Base-by-base conservation (phyloP, 768 basidiomycete species). In the Amanita inopinata region DNA sequence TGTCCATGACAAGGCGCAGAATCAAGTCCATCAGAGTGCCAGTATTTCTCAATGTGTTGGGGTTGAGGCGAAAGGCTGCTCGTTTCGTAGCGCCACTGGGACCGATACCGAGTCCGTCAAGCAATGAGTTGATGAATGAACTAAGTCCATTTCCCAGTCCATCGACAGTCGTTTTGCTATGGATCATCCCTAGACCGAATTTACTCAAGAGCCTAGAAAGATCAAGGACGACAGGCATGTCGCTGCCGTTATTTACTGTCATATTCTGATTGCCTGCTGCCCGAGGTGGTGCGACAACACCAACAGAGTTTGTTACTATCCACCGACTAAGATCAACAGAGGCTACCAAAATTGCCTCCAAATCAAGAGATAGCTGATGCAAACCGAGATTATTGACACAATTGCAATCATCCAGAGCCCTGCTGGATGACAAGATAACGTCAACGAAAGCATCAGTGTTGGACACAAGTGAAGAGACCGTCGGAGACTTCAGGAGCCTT, bases 101-200 rank as follows among this genome's bases (percentile, higher is more conserved):
- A 11, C 55, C 58, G 34, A 59, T 50, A 3, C 46, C 51, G 3
- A 60, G 38, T 14, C 32, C 51, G 40, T 56, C 43, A 42, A 58
- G 39, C 18, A 60, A 27, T 7, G 40, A 19, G 35, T 57, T 53
- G 15, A 60, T 46, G 2, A 49, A 36, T n/a, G 25, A 38, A 38
- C 46, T 47, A 14, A 51, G 14, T 2, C 45, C 46, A 11, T 51
- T 33, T 2, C 52, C 54, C 1, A 61, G 43, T 25, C 55, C 54
- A 33, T 48, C 50, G 15, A 56, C 52, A 5, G 34, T 45, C 6
- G 49, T 41, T 4, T 53, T 38, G 11, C 40, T 47, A 12, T 48
- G 49, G 24, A 51, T 45, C 3, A 24, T 41, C 19, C 41, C 43
- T 24, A 59, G 42, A 20, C 54, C 54, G n/a, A 57, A 44, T 3